Evolutionary conservation across 2,329 filamentous ascomycete genomes (phyloP), one percentile per base, ranked within the genome.

Genomic region (Harringtonia lauricola): DNA sequence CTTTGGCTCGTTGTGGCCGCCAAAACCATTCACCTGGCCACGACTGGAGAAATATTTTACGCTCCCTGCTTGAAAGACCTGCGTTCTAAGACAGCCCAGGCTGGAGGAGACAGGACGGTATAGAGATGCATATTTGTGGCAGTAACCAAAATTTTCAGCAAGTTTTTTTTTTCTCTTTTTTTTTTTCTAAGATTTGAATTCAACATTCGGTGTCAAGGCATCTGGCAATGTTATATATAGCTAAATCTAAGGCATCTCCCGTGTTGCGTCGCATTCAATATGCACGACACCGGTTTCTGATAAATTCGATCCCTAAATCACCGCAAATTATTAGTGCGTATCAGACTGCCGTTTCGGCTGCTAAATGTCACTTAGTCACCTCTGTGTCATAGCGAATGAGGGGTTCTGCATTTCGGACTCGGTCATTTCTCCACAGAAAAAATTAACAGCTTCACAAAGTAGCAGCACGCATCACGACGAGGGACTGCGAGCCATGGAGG

Each of bases 31-130:
- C 58, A 56, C n/a, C 51, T 63, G 41, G 65, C 54, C 9, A 43
- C 59, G 2, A 62, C 58, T 0, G 65, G 66, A 14, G 62, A 68
- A 31, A 64, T 71, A 49, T 67, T 70, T 51, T 59, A 64, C 42
- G 67, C 66, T 0, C 66, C 67, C 2, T 70, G 67, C 42, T 50
- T 69, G 35, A 62, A 63, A 9, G 51, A 54, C 37, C 40, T 55
- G 36, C 47, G 47, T 8, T 39, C 49, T 24, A 52, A 51, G 41
- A 33, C 46, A 9, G 30, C 37, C 15, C 37, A 44, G 18, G 44
- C 37, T 2, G 43, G 28, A 22, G 43, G 44, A 7, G 46, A 51
- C 24, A 40, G 45, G 24, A 49, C 45, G n/a, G 43, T 36, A 8
- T 52, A 34, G n/a, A 10, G 10, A 6, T 10, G 12, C 15, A 28